Evolutionary conservation across 345 rosid genomes (phyloP).

Genomic region (Crucihimalaya himalaica): DNA sequence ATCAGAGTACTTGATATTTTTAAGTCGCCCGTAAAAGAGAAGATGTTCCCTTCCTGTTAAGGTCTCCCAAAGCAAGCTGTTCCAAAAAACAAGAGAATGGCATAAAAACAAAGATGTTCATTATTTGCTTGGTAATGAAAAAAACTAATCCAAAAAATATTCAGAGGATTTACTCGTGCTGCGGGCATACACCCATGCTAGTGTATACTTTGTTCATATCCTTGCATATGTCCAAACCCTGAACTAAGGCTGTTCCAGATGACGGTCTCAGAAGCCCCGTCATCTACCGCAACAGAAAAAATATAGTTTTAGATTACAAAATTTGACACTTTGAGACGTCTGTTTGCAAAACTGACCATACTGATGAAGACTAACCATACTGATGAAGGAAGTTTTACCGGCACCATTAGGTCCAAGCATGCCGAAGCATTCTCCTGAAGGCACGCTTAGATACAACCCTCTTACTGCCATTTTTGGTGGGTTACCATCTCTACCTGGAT

Average conservation of each 20-base stretch:
- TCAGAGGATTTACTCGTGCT: conserved; percentile 70
- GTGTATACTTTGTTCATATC: conserved; percentile 81
- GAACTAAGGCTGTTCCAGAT: conserved; percentile 75
- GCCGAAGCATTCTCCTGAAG: conserved; percentile 91
- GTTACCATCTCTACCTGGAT: conserved; percentile 91
- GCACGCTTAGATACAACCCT: conserved; percentile 81
- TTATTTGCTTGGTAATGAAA: conserved; percentile 1
- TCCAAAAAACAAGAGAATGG: conserved; percentile 28
- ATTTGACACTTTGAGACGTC: neutral
- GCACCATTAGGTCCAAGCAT: conserved; percentile 99
- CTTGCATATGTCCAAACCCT: conserved; percentile 67
- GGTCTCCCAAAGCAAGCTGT: conserved; percentile 94
- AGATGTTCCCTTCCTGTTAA: conserved; percentile 61
- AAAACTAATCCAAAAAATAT: neutral
- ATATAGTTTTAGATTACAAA: neutral
- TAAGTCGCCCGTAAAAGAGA: conserved; percentile 74
- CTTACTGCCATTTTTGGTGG: conserved; percentile 82
- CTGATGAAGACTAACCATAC: conserved; percentile 50
- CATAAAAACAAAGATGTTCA: neutral
- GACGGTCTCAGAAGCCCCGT: conserved; percentile 82
- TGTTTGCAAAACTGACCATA: conserved; percentile 30
- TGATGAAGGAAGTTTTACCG: conserved; percentile 91
- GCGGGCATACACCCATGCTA: conserved; percentile 97
- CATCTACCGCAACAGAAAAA: conserved; percentile 56
- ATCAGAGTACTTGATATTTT: conserved; percentile 73